Evolutionary conservation across 495 filamentous ascomycete species (phyloP).

Genomic region (Chlorociboria aeruginascens): DNA sequence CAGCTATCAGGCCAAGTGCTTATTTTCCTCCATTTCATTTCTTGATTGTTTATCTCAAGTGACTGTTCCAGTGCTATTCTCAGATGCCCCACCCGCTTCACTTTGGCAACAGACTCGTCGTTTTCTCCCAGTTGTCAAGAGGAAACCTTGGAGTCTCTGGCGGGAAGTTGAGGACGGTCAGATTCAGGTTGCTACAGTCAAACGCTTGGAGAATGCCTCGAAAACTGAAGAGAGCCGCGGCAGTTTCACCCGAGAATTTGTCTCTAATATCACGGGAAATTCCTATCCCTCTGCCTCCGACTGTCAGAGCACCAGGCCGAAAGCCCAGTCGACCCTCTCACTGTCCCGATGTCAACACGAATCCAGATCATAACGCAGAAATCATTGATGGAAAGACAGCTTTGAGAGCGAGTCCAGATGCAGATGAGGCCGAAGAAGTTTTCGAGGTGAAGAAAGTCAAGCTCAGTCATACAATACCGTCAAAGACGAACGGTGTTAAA

Average conservation of each 20-base stretch:
- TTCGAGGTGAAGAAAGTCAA: constrained; percentile 17
- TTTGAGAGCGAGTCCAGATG: constrained; percentile 31
- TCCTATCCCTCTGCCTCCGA: constrained; percentile 11
- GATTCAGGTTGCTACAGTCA: too few species aligned
- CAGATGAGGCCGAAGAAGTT: constrained; percentile 25
- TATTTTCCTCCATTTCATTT: too few species aligned
- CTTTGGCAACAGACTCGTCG: too few species aligned
- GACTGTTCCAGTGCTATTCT: too few species aligned
- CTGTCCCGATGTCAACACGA: constrained; percentile 17
- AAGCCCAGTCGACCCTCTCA: constrained; percentile 13
- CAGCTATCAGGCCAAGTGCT: too few species aligned
- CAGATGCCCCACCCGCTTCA: too few species aligned
- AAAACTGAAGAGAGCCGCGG: constrained; percentile 10
- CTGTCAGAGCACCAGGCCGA: constrained; percentile 18
- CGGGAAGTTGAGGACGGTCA: too few species aligned
- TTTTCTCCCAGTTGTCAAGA: too few species aligned
- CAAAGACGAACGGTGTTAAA: constrained; percentile 4
- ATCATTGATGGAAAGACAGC: constrained; percentile 31
- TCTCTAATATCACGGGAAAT: constrained; percentile 10
- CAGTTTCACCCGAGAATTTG: not conserved
- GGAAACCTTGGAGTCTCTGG: too few species aligned
- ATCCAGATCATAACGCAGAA: constrained; percentile 30
- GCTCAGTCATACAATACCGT: not conserved
- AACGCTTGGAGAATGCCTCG: constrained; percentile 4
- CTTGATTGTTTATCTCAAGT: too few species aligned